Conservation (phyloP, 106 monocot genomes). For the Gastrodia elata region DNA sequence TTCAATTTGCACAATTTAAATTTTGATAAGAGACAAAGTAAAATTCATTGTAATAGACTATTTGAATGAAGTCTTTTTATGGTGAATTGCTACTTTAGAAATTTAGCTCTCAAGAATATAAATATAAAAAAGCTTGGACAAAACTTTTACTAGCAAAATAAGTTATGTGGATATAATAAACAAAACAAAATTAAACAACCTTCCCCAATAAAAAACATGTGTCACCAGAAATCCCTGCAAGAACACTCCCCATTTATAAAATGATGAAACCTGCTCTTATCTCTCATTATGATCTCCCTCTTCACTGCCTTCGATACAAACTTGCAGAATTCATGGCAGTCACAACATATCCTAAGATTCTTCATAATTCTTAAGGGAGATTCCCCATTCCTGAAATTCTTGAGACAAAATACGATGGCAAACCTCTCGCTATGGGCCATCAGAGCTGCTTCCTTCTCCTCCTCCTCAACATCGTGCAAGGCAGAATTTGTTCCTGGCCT, state of each 20-base stretch:
- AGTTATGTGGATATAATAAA: too few species aligned
- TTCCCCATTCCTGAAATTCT: not conserved
- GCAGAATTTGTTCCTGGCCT: constrained; percentile 8
- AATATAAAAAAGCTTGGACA: too few species aligned
- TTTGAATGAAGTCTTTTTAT: too few species aligned
- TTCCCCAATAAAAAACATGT: not conserved
- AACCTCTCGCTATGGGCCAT: constrained; percentile 26
- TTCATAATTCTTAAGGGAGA: constrained; percentile 23
- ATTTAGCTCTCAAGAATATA: too few species aligned
- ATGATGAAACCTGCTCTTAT: constrained; percentile 37
- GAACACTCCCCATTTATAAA: constrained; percentile 22
- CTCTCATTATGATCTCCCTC: constrained; percentile 29
- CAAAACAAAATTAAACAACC: too few species aligned
- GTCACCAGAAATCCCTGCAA: constrained; percentile 30
- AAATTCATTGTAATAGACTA: too few species aligned
- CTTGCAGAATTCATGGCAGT: constrained; percentile 24
- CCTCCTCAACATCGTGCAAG: constrained; percentile 26
- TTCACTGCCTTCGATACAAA: constrained; percentile 9
- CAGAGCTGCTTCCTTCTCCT: constrained; percentile 27
- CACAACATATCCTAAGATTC: constrained; percentile 25
- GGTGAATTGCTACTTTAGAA: too few species aligned
- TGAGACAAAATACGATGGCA: constrained; percentile 16
- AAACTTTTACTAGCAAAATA: too few species aligned
- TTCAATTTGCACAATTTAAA: too few species aligned
- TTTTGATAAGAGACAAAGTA: too few species aligned